phyloP scores from a whole-genome alignment of 2,329 filamentous ascomycete genomes.

The Neonectria faginata region DNA sequence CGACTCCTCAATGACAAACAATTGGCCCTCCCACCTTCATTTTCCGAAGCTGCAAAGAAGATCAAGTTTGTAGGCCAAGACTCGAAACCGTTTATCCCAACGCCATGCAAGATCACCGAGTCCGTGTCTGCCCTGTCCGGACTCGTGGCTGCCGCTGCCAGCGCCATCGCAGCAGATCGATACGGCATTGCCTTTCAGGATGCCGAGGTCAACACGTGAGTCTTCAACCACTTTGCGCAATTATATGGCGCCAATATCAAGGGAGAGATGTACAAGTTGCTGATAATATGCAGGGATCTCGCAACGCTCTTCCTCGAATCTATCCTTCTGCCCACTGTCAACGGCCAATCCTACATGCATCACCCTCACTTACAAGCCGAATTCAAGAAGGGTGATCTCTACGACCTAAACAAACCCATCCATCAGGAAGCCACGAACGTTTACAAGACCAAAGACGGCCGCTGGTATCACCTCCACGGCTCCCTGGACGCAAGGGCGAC shows the following conservation, averaged over 20 bases:
- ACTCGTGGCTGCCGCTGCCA: conserved; percentile 25
- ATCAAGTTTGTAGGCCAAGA: conserved; percentile 24
- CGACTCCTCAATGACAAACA: conserved; percentile 9
- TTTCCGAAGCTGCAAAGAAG: conserved; percentile 19
- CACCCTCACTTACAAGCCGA: conserved; percentile 27
- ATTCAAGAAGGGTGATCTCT: conserved; percentile 24
- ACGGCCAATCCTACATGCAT: conserved; percentile 30
- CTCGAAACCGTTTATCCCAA: conserved; percentile 25
- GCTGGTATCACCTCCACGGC: conserved; percentile 53
- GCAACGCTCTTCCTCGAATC: conserved; percentile 38
- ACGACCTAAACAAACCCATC: conserved; percentile 41
- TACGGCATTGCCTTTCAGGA: conserved; percentile 30
- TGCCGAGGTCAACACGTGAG: conserved; percentile 29
- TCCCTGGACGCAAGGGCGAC: conserved; percentile 47
- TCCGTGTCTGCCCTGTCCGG: conserved; percentile 21
- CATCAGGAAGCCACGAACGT: conserved; percentile 50
- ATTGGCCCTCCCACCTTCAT: conserved; percentile 16
- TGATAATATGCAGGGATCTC: conserved; percentile 16
- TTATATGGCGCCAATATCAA: background rate
- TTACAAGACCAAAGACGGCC: conserved; percentile 50
- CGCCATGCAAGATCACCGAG: conserved; percentile 32
- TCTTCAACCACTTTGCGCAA: background rate
- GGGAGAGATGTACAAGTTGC: no score
- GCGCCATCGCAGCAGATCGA: conserved; percentile 22
- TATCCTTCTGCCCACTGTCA: conserved; percentile 30